Evolutionary conservation across 345 rosid genomes (phyloP).

Genomic region (Aurinia saxatilis): DNA sequence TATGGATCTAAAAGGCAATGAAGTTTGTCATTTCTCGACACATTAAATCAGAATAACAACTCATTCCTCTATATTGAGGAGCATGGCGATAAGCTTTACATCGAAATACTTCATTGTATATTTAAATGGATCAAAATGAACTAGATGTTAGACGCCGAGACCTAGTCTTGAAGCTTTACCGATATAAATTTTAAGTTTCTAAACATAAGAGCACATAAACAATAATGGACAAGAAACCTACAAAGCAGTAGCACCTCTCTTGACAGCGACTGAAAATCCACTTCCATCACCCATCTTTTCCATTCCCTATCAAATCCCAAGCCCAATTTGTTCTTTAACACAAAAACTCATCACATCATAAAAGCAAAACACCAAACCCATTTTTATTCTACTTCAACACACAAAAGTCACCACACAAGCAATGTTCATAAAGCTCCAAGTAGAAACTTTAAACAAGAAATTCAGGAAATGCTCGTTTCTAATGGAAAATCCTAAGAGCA

Average conservation of each 20-base stretch:
- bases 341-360: slow-evolving; percentile 3
- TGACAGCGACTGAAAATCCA: slow-evolving; percentile 72
- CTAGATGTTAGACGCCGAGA: background rate
- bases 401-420: background rate
- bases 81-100: background rate
- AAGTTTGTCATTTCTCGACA: background rate
- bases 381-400: background rate
- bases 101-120: background rate
- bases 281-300: slow-evolving; percentile 88
- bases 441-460: background rate
- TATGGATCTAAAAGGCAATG: background rate
- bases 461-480: slow-evolving; percentile 5
- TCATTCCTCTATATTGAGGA: background rate
- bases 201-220: slow-evolving; percentile 14
- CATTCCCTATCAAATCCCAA: slow-evolving; percentile 74
- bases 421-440: background rate
- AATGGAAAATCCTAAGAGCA: slow-evolving; percentile 37
- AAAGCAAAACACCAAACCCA: slow-evolving; percentile 9
- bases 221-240: slow-evolving; percentile 58
- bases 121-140: background rate
- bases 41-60: background rate
- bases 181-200: background rate
- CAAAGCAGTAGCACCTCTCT: slow-evolving; percentile 55
- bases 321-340: slow-evolving; percentile 45
- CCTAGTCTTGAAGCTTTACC: background rate